Evolutionary conservation across 2,329 filamentous ascomycete species (phyloP).

Genomic region (Fusarium fracticaudum): DNA sequence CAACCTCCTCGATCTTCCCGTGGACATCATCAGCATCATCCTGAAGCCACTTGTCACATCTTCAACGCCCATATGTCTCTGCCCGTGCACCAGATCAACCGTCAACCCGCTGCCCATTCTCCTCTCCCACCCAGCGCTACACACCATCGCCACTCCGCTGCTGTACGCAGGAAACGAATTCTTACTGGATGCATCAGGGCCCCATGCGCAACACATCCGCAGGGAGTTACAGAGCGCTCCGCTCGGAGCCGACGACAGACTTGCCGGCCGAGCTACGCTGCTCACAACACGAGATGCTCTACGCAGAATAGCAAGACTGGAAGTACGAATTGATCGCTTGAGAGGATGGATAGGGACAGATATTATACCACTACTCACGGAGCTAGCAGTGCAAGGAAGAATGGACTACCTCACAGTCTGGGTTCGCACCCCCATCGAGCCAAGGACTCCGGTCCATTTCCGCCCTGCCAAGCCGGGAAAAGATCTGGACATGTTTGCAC

Average conservation of each 20-base stretch:
- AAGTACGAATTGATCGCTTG: constrained; percentile 44
- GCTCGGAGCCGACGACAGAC: constrained; percentile 25
- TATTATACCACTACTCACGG: constrained; percentile 44
- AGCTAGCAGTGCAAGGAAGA: constrained; percentile 46
- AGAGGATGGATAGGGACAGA: constrained; percentile 46
- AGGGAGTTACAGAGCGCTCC: constrained; percentile 33
- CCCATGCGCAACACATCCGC: constrained; percentile 43
- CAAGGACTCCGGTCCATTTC: constrained; percentile 5
- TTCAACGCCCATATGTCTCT: constrained; percentile 39
- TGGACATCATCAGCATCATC: constrained; percentile 47
- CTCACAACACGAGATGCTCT: constrained; percentile 39
- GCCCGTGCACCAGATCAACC: constrained; percentile 40
- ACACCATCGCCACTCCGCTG: constrained; percentile 46
- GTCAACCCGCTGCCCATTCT: constrained; percentile 43
- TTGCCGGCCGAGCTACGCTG: constrained; percentile 24
- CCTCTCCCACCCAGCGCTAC: constrained; percentile 47
- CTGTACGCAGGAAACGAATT: constrained; percentile 48
- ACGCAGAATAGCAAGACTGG: constrained; percentile 42
- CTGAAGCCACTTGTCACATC: constrained; percentile 44
- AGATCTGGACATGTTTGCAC: constrained; percentile 38
- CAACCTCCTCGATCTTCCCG: constrained; percentile 48
- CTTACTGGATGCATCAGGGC: constrained; percentile 42
- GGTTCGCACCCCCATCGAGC: constrained; percentile 24
- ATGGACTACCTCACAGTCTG: constrained; percentile 42
- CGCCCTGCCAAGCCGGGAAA: constrained; percentile 9